Conservation (phyloP, 345 rosid species). For the Raphanus raphanistrum region DNA sequence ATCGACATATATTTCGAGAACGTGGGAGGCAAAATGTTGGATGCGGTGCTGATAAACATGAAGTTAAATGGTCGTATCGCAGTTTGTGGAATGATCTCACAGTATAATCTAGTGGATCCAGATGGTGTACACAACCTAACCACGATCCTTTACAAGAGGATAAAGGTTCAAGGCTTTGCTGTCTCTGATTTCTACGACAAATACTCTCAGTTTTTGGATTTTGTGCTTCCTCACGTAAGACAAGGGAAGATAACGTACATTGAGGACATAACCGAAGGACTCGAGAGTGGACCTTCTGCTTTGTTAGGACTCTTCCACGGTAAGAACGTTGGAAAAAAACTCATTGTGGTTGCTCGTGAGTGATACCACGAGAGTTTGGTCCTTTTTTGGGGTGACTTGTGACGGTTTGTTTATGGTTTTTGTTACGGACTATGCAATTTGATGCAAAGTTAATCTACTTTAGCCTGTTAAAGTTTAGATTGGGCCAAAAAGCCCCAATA, state of each 20-base stretch:
- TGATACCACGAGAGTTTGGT: not conserved
- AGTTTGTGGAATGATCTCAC: constrained; percentile 55
- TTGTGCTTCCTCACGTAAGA: constrained; percentile 44
- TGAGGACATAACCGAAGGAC: constrained; percentile 51
- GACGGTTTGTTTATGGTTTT: not conserved
- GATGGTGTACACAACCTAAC: constrained; percentile 45
- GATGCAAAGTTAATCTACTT: not conserved
- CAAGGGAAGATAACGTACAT: constrained; percentile 44
- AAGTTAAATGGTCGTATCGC: constrained; percentile 53
- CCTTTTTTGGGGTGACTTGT: not conserved
- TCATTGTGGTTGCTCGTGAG: constrained; percentile 28
- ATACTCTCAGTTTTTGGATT: constrained; percentile 43
- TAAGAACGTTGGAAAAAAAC: constrained; percentile 30
- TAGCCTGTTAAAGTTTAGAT: not conserved
- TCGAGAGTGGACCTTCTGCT: constrained; percentile 41
- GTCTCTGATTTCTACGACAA: constrained; percentile 35
- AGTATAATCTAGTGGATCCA: constrained; percentile 37
- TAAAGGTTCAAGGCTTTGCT: constrained; percentile 43
- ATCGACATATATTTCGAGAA: constrained; percentile 65
- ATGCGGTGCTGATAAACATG: constrained; percentile 63
- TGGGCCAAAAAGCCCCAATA: constrained; percentile 20
- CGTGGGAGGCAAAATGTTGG: constrained; percentile 70
- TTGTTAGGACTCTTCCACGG: constrained; percentile 29
- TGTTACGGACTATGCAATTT: not conserved
- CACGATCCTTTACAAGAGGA: constrained; percentile 27